These are phyloP conservation scores for Flaveria linearis DNA, from an alignment of 129 eudicot genomes.

Conservation along the genomic window DNA sequence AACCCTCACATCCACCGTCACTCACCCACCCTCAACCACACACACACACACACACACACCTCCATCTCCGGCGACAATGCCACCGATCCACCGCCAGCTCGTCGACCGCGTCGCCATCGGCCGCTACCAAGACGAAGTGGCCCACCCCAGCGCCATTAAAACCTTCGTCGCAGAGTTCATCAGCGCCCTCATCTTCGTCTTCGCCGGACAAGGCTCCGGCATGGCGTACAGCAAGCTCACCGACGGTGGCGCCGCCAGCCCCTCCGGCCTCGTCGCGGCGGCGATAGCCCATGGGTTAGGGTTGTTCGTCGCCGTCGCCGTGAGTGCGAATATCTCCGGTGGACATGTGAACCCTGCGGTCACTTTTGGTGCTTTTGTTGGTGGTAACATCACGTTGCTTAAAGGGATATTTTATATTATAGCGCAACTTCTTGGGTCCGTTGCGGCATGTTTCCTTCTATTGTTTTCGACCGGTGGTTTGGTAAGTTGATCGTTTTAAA, in stretches of 20 bases:
- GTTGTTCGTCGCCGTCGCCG: constrained; percentile 54
- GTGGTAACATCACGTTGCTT: constrained; percentile 51
- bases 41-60: neutral
- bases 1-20: constrained; percentile 21
- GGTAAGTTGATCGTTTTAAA: constrained; percentile 31
- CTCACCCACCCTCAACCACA: neutral
- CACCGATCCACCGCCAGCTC: constrained; percentile 23
- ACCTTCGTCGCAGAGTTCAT: constrained; percentile 57
- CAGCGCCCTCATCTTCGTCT: constrained; percentile 55
- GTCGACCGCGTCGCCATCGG: constrained; percentile 48
- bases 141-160: constrained; percentile 52
- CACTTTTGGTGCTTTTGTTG: constrained; percentile 54
- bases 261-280: constrained; percentile 51
- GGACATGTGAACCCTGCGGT: constrained; percentile 74
- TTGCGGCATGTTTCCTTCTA: constrained; percentile 53
- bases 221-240: constrained; percentile 55
- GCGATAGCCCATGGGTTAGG: constrained; percentile 57
- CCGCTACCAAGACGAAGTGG: constrained; percentile 40
- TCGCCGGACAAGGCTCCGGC: constrained; percentile 66
- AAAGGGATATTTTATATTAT: constrained; percentile 45
- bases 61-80: constrained; percentile 17
- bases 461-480: constrained; percentile 51
- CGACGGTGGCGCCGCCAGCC: constrained; percentile 29
- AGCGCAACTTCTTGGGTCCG: constrained; percentile 60
- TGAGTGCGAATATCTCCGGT: constrained; percentile 57